A percentile compares a stretch with the other conserved stretches of the same genome.
These are phyloP conservation scores for Sutorius eximius DNA, from an alignment of 1,284 basidiomycete genomes.

Conservation along the genomic window DNA sequence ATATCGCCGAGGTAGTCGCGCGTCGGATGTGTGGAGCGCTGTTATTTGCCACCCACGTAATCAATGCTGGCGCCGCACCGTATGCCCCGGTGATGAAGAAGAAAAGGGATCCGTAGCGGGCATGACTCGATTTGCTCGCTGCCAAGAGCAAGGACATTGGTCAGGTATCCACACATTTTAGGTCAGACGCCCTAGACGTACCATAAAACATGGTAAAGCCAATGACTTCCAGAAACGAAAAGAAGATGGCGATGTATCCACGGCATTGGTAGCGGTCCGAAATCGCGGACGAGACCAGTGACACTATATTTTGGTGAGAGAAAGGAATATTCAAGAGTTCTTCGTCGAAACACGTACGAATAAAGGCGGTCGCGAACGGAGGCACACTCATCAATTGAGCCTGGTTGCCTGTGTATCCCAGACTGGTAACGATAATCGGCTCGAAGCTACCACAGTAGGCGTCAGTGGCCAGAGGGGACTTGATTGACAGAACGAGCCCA, in stretches of 20 bases:
- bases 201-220: conserved; percentile 53
- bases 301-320: conserved; percentile 29
- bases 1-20: conserved; percentile 53
- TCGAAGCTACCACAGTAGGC: conserved; percentile 43
- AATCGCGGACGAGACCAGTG: conserved; percentile 40
- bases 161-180: neutral
- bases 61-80: conserved; percentile 43
- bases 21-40: conserved; percentile 54
- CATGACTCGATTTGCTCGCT: conserved; percentile 31
- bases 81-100: conserved; percentile 49
- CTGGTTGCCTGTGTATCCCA: conserved; percentile 44
- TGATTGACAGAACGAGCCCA: conserved; percentile 6
- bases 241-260: conserved; percentile 41
- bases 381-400: conserved; percentile 54
- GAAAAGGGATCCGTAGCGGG: conserved; percentile 54
- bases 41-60: conserved; percentile 61
- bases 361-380: conserved; percentile 45
- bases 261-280: conserved; percentile 48
- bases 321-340: neutral
- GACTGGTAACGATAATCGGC: conserved; percentile 49
- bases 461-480: conserved; percentile 1
- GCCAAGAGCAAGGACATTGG: neutral
- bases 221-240: conserved; percentile 39
- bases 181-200: conserved; percentile 18
- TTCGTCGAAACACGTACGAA: conserved; percentile 31